Percentiles rank a stretch among this genome's conserved stretches.
Evolutionary conservation across 164 flowering plant genomes (phyloP).

Genomic region (Vitis riparia): DNA sequence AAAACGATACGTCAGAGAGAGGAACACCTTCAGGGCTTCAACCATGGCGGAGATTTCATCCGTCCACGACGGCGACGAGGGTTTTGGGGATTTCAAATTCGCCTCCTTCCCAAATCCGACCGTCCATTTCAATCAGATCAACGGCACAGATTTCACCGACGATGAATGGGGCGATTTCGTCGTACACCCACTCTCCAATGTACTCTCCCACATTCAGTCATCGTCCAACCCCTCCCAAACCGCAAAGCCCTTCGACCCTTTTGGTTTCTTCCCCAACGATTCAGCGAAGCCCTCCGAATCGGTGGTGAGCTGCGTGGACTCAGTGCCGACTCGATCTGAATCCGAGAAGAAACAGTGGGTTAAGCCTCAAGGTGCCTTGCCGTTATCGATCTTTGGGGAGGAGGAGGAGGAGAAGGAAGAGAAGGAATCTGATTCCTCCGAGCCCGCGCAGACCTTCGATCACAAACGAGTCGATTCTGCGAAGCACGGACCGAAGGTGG

Average conservation of each 20-base stretch:
- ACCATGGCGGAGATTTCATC: slow-evolving; percentile 39
- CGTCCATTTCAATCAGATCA: slow-evolving; percentile 11
- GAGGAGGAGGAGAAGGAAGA: slow-evolving; percentile 35
- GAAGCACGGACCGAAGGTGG: slow-evolving; percentile 22
- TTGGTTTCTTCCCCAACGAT: slow-evolving; percentile 10
- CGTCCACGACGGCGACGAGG: slow-evolving; percentile 58
- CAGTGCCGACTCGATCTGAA: not conserved
- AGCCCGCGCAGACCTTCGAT: slow-evolving; percentile 2
- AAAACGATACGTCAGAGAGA: not conserved
- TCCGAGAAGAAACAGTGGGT: slow-evolving; percentile 23
- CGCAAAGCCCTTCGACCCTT: slow-evolving; percentile 21
- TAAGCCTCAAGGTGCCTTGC: slow-evolving; percentile 56
- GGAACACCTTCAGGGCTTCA: not conserved
- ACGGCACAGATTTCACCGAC: slow-evolving; percentile 17
- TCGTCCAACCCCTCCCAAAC: slow-evolving; percentile 2
- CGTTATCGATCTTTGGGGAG: slow-evolving; percentile 64
- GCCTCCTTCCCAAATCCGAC: slow-evolving; percentile 22
- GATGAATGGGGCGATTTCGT: slow-evolving; percentile 85
- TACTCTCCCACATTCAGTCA: slow-evolving; percentile 13
- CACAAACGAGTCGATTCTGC: slow-evolving; percentile 6
- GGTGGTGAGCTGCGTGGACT: slow-evolving; percentile 1
- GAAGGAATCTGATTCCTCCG: slow-evolving; percentile 13
- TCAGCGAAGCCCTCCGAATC: not conserved
- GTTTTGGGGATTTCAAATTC: slow-evolving; percentile 76
- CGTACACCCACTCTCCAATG: slow-evolving; percentile 17